Conservation (phyloP, 441 rosid species). For the Geranium incanum region DNA sequence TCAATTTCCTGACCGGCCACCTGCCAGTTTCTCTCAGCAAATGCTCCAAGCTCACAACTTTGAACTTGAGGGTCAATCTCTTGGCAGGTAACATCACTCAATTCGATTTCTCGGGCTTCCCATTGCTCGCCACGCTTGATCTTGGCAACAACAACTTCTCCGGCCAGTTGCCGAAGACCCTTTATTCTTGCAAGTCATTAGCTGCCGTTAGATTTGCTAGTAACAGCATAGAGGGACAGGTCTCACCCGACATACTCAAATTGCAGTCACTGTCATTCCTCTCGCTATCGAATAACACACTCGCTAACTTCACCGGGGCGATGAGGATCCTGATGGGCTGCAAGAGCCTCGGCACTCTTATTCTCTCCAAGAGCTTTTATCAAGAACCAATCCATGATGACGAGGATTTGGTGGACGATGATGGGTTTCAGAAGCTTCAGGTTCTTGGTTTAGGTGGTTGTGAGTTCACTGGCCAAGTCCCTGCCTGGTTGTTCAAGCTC, state of each 20-base stretch:
- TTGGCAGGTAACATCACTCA: slow-evolving; percentile 42
- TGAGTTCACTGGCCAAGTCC: slow-evolving; percentile 49
- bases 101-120: slow-evolving; percentile 51
- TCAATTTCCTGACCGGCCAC: slow-evolving; percentile 46
- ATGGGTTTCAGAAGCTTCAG: slow-evolving; percentile 43
- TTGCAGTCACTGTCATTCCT: slow-evolving; percentile 42
- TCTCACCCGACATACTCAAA: too few species aligned
- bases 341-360: slow-evolving; percentile 44
- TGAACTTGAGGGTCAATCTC: slow-evolving; percentile 66
- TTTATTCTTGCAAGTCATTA: slow-evolving; percentile 27
- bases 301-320: slow-evolving; percentile 44
- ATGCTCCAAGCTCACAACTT: slow-evolving; percentile 24
- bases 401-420: slow-evolving; percentile 20
- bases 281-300: slow-evolving; percentile 56
- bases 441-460: slow-evolving; percentile 55
- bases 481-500: slow-evolving; percentile 48
- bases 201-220: too few species aligned
- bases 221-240: too few species aligned
- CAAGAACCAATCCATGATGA: slow-evolving; percentile 46
- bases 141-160: slow-evolving; percentile 55
- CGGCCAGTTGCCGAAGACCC: slow-evolving; percentile 52
- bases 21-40: too few species aligned
- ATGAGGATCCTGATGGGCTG: slow-evolving; percentile 50
- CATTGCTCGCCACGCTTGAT: slow-evolving; percentile 48
- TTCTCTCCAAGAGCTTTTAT: slow-evolving; percentile 51